Percentiles rank a stretch among this genome's conserved stretches.
These are phyloP conservation scores for Neocucurbitaria cava DNA, from an alignment of 2,329 filamentous ascomycete species.

Conservation along the genomic window DNA sequence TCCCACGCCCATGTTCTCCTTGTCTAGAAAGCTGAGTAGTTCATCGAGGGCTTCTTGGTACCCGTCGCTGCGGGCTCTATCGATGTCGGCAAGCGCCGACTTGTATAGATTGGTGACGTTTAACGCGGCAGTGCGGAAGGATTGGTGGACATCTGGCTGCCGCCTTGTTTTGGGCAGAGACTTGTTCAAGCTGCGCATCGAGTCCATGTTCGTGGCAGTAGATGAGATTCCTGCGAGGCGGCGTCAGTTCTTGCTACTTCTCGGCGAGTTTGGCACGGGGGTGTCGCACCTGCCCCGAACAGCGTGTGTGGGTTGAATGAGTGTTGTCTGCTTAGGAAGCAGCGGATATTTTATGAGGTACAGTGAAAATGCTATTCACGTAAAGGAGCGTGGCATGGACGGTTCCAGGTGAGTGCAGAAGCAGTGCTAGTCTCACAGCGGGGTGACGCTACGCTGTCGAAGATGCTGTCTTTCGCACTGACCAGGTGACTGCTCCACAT, in stretches of 20 bases:
- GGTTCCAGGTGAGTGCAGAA: neutral
- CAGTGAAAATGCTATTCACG: neutral
- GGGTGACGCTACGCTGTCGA: neutral
- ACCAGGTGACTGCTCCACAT: neutral
- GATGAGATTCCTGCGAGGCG: neutral
- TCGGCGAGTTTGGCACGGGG: neutral
- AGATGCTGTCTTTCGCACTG: neutral
- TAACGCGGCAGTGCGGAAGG: constrained; percentile 90
- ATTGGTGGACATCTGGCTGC: constrained; percentile 71
- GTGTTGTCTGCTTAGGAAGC: constrained; percentile 8
- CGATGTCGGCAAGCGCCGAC: constrained; percentile 79
- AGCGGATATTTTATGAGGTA: neutral
- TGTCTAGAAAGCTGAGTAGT: constrained; percentile 83
- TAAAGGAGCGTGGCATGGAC: constrained; percentile 11
- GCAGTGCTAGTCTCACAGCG: neutral
- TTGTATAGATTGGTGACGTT: constrained; percentile 98
- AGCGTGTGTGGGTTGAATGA: constrained; percentile 1
- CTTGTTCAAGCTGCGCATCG: constrained; percentile 52
- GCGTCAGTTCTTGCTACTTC: neutral
- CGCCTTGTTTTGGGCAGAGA: constrained; percentile 46
- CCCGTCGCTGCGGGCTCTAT: constrained; percentile 77
- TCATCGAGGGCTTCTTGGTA: constrained; percentile 96
- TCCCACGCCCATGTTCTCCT: constrained; percentile 75
- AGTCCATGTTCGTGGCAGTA: constrained; percentile 40
- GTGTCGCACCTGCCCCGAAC: constrained; percentile 6